A percentile compares a stretch with the other conserved stretches of the same genome.
These are phyloP conservation scores for sorghum (Sorghum bicolor) DNA, from an alignment of 176 grass and related monocot species.

Conservation along the genomic window DNA sequence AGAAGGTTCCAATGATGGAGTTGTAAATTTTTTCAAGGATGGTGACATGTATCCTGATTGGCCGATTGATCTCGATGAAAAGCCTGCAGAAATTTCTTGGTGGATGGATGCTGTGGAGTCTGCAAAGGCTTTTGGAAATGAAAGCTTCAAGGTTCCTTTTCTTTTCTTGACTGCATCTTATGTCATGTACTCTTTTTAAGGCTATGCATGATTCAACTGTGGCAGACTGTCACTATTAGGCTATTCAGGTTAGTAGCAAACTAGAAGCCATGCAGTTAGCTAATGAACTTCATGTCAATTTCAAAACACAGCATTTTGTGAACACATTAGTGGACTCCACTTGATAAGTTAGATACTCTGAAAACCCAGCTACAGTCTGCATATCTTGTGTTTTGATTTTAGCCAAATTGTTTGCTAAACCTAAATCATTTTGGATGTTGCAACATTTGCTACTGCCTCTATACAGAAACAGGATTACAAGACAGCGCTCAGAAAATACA, in stretches of 20 bases:
- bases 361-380: not conserved
- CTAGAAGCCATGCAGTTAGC: not conserved
- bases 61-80: conserved; percentile 82
- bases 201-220: not conserved
- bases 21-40: conserved; percentile 83
- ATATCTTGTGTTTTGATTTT: not conserved
- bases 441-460: conserved; percentile 28
- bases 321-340: not conserved
- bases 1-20: conserved; percentile 70
- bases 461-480: conserved; percentile 76
- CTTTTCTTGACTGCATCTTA: conserved; percentile 4
- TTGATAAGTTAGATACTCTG: not conserved
- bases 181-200: conserved; percentile 10
- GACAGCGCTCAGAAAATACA: conserved; percentile 77
- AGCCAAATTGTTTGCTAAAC: not conserved
- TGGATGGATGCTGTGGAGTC: conserved; percentile 85
- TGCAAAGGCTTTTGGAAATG: conserved; percentile 81
- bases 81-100: conserved; percentile 77
- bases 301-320: not conserved
- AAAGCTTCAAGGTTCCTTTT: conserved; percentile 68
- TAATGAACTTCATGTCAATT: not conserved
- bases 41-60: conserved; percentile 90
- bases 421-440: conserved; percentile 5
- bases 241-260: not conserved
- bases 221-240: not conserved